Conservation (phyloP, 2,329 filamentous ascomycete species). For the Venturia oleaginea region DNA sequence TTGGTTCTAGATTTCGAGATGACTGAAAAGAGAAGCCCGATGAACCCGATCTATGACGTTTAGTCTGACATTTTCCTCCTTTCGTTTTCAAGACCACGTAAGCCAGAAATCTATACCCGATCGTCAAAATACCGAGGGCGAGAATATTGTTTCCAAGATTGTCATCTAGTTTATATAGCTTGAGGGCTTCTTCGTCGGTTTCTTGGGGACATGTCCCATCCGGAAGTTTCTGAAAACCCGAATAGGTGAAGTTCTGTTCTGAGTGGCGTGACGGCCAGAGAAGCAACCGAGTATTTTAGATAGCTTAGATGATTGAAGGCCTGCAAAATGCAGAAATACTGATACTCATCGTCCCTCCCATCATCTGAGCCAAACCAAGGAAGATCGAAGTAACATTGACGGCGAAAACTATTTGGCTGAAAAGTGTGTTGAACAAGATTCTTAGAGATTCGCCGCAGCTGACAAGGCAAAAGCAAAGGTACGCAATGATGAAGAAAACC, state of each 20-base stretch:
- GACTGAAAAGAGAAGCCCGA: background rate
- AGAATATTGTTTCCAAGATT: constrained; percentile 53
- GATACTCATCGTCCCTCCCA: constrained; percentile 63
- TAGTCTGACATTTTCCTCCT: constrained; percentile 42
- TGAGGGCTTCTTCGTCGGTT: constrained; percentile 57
- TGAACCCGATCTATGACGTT: background rate
- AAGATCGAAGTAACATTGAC: constrained; percentile 64
- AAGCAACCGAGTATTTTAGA: constrained; percentile 59
- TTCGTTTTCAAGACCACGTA: constrained; percentile 48
- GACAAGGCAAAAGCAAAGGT: constrained; percentile 64
- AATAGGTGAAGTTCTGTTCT: constrained; percentile 56
- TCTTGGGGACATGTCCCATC: constrained; percentile 55
- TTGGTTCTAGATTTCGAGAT: background rate
- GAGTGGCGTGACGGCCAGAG: constrained; percentile 58
- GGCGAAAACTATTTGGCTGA: constrained; percentile 65
- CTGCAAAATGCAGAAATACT: constrained; percentile 55
- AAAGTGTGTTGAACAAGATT: constrained; percentile 73
- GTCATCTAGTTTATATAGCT: constrained; percentile 57
- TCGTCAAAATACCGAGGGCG: constrained; percentile 52
- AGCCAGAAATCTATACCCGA: constrained; percentile 57
- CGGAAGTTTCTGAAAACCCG: constrained; percentile 47
- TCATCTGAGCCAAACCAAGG: constrained; percentile 60
- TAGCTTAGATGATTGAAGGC: constrained; percentile 65
- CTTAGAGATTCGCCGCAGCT: constrained; percentile 67
- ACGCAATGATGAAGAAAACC: constrained; percentile 59